phyloP scores from a whole-genome alignment of 371 early-diverging fungal genomes.

The Chytridium lagenaria region DNA sequence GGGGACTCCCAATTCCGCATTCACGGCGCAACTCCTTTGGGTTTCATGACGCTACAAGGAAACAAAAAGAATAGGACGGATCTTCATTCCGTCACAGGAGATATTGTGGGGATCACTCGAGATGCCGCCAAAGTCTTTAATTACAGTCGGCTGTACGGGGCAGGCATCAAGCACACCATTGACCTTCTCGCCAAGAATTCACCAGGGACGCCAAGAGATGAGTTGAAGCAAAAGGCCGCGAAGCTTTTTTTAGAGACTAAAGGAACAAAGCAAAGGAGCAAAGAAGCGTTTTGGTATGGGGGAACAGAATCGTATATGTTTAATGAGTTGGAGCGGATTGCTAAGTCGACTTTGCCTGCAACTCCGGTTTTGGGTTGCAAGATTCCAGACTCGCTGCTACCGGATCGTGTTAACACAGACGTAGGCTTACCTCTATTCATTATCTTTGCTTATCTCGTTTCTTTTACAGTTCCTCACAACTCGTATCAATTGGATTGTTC shows the following conservation, averaged over 20 bases:
- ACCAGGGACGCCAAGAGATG: conserved; percentile 69
- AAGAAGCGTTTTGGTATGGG: conserved; percentile 78
- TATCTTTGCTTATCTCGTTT: no score
- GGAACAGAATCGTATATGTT: conserved; percentile 97
- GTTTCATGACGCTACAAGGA: conserved; percentile 98
- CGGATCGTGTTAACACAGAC: conserved; percentile 65
- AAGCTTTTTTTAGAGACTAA: conserved; percentile 85
- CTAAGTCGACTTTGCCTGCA: conserved; percentile 71
- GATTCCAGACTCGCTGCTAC: conserved; percentile 85
- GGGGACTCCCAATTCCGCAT: conserved; percentile 94
- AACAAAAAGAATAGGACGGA: conserved; percentile 89
- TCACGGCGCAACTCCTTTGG: conserved; percentile 93
- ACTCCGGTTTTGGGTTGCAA: conserved; percentile 90
- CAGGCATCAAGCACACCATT: conserved; percentile 85
- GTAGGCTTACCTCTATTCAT: conserved; percentile 31
- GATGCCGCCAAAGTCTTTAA: conserved; percentile 96
- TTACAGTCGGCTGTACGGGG: conserved; percentile 96
- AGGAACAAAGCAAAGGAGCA: conserved; percentile 56
- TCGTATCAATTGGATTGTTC: conserved; percentile 97
- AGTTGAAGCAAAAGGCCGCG: conserved; percentile 70
- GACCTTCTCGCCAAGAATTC: conserved; percentile 82
- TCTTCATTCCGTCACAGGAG: conserved; percentile 91
- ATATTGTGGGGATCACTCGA: conserved; percentile 84
- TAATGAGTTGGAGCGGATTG: conserved; percentile 88
- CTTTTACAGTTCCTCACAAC: conserved; percentile 83